Evolutionary conservation across 2,329 filamentous ascomycete species (phyloP).

Genomic region (Byssochlamys sp.): DNA sequence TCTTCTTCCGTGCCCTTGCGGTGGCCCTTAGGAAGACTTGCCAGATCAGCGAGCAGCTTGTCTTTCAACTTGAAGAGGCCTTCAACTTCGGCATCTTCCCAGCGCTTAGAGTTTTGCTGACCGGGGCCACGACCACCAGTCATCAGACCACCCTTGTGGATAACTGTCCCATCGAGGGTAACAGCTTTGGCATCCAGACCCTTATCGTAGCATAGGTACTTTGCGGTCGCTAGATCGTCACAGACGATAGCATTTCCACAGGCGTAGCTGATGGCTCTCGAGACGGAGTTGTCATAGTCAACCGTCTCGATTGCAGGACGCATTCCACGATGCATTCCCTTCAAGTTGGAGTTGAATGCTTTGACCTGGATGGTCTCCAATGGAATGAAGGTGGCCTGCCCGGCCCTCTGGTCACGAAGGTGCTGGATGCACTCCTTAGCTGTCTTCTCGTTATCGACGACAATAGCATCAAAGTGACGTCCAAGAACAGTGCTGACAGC

Average conservation of each 20-base stretch:
- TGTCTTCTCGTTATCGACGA: constrained; percentile 91
- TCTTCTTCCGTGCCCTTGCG: constrained; percentile 71
- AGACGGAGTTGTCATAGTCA: constrained; percentile 77
- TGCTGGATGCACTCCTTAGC: constrained; percentile 91
- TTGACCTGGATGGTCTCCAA: constrained; percentile 96
- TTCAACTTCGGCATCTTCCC: constrained; percentile 82
- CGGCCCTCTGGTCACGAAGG: constrained; percentile 76
- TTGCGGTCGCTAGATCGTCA: constrained; percentile 75
- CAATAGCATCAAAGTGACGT: constrained; percentile 83
- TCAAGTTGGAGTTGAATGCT: constrained; percentile 77
- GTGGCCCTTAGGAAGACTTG: constrained; percentile 68
- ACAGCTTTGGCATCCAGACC: constrained; percentile 87
- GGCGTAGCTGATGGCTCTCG: constrained; percentile 87
- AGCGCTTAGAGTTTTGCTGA: constrained; percentile 67
- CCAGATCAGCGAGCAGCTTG: constrained; percentile 67
- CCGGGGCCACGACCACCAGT: constrained; percentile 80
- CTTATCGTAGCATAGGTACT: constrained; percentile 76
- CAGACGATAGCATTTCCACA: constrained; percentile 93
- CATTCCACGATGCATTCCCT: constrained; percentile 72
- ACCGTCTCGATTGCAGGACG: constrained; percentile 91
- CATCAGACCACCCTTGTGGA: constrained; percentile 93
- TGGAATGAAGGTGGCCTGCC: constrained; percentile 87
- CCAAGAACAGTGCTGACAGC: constrained; percentile 88
- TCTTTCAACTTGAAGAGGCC: constrained; percentile 68
- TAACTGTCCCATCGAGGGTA: constrained; percentile 87